Conservation (phyloP, 352 stramenopile species). For the Phytopythium chamaehyphon region DNA sequence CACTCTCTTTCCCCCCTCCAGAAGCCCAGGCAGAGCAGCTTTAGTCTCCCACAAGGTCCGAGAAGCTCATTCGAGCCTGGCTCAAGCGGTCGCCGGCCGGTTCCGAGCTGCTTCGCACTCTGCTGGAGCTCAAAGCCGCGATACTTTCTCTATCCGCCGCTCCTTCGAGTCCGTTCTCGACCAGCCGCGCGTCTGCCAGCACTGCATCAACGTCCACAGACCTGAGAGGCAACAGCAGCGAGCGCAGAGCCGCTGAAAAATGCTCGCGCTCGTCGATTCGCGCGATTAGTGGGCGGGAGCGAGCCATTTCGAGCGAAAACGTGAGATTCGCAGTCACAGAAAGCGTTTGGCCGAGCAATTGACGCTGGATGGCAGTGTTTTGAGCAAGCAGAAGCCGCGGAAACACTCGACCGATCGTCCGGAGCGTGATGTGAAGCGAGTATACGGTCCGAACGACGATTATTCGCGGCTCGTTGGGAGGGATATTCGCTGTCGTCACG, state of each 20-base stretch:
- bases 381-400: neutral
- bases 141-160: neutral
- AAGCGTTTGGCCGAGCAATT: constrained; percentile 3
- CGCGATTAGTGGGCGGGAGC: neutral
- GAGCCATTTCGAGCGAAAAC: neutral
- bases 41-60: neutral
- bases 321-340: neutral
- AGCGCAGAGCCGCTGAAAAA: neutral
- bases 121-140: neutral
- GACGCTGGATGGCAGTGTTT: neutral
- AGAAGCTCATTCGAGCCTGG: constrained; percentile 1
- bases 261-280: constrained; percentile 3
- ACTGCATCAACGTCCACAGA: constrained; percentile 1
- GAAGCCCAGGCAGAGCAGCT: too few relatives aligned
- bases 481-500: too few relatives aligned
- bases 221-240: neutral
- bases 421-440: constrained; percentile 1
- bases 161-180: constrained; percentile 1
- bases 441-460: constrained; percentile 1
- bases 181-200: constrained; percentile 1
- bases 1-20: too few relatives aligned
- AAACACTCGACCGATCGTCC: neutral
- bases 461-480: neutral
- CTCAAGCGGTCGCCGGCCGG: neutral
- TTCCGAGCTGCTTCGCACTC: neutral